These are phyloP conservation scores for Plasmodium ovale DNA, from an alignment of 169 alveolate genomes.

Conservation along the genomic window DNA sequence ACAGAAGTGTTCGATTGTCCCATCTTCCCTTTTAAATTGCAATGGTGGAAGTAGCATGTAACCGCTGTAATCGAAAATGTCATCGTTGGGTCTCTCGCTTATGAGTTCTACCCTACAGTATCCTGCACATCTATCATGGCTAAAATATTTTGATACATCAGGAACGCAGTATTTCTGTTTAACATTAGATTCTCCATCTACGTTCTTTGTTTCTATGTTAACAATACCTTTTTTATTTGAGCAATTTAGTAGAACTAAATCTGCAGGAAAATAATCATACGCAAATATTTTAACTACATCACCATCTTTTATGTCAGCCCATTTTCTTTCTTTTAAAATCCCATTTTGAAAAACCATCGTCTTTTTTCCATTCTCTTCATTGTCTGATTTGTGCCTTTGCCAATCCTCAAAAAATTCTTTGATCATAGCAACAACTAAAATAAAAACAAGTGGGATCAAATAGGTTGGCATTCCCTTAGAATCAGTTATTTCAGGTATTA, in stretches of 20 bases:
- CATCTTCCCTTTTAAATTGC: slow-evolving; percentile 17
- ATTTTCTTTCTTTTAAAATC: slow-evolving; percentile 79
- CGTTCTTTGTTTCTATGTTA: slow-evolving; percentile 89
- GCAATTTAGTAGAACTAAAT: slow-evolving; percentile 92
- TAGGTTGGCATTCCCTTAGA: slow-evolving; percentile 93
- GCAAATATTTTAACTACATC: slow-evolving; percentile 91
- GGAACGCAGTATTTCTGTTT: slow-evolving; percentile 91
- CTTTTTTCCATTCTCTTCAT: slow-evolving; percentile 90
- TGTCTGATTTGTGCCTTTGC: slow-evolving; percentile 92
- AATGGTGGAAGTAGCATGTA: slow-evolving; percentile 73
- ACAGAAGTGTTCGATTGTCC: slow-evolving; percentile 20
- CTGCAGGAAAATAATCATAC: slow-evolving; percentile 96
- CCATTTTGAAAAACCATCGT: slow-evolving; percentile 86
- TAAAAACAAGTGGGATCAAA: slow-evolving; percentile 93
- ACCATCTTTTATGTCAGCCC: slow-evolving; percentile 94
- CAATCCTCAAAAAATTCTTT: slow-evolving; percentile 95
- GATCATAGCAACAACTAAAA: slow-evolving; percentile 92
- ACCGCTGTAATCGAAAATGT: slow-evolving; percentile 75
- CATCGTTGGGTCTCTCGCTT: slow-evolving; percentile 80
- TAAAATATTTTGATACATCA: slow-evolving; percentile 77
- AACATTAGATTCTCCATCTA: slow-evolving; percentile 96
- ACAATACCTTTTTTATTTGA: slow-evolving; percentile 93
- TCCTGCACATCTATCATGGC: slow-evolving; percentile 82
- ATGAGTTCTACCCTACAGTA: slow-evolving; percentile 70
- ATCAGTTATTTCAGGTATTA: slow-evolving; percentile 89